Conservation (phyloP, 2,329 filamentous ascomycete genomes). For the Fusarium compactum region DNA sequence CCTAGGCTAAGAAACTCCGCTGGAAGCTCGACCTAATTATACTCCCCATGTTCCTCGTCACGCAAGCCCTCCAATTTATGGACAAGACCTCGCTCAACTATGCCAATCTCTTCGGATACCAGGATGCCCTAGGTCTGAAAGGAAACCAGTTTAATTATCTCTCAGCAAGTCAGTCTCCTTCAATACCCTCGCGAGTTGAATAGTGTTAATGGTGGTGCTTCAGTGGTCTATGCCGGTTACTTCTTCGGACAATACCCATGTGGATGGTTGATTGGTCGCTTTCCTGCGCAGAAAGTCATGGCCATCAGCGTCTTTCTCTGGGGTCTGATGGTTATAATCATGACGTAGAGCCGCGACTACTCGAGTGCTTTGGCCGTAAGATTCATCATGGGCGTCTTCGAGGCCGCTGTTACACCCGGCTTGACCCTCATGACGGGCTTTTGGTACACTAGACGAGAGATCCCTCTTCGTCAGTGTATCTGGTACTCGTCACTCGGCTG, state of each 20-base stretch:
- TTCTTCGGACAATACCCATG: slow-evolving; percentile 13
- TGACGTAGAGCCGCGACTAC: slow-evolving; percentile 15
- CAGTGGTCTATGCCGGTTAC: slow-evolving; percentile 11
- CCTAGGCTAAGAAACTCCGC: neutral
- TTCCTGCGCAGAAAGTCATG: slow-evolving; percentile 10
- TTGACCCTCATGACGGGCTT: slow-evolving; percentile 12
- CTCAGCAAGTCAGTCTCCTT: slow-evolving; percentile 1
- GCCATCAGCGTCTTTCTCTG: slow-evolving; percentile 16
- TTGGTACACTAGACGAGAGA: slow-evolving; percentile 15
- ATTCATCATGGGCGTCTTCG: slow-evolving; percentile 15
- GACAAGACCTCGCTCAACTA: slow-evolving; percentile 19
- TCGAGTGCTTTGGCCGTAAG: slow-evolving; percentile 11
- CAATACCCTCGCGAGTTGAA: too few relatives aligned
- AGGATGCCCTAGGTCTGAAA: slow-evolving; percentile 2
- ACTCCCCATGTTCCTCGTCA: slow-evolving; percentile 7
- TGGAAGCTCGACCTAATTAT: slow-evolving; percentile 19
- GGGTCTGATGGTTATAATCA: slow-evolving; percentile 8
- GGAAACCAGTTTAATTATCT: slow-evolving; percentile 13
- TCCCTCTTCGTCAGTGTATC: slow-evolving; percentile 13
- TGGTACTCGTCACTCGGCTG: slow-evolving; percentile 13
- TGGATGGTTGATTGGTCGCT: slow-evolving; percentile 11
- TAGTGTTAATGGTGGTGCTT: too few relatives aligned
- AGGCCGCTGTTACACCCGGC: slow-evolving; percentile 3
- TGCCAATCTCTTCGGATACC: slow-evolving; percentile 13
- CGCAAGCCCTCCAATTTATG: slow-evolving; percentile 10